Evolutionary conservation across 2,329 filamentous ascomycete species (phyloP), one percentile per base, ranked within the genome.

Genomic region (Neonectria faginata): DNA sequence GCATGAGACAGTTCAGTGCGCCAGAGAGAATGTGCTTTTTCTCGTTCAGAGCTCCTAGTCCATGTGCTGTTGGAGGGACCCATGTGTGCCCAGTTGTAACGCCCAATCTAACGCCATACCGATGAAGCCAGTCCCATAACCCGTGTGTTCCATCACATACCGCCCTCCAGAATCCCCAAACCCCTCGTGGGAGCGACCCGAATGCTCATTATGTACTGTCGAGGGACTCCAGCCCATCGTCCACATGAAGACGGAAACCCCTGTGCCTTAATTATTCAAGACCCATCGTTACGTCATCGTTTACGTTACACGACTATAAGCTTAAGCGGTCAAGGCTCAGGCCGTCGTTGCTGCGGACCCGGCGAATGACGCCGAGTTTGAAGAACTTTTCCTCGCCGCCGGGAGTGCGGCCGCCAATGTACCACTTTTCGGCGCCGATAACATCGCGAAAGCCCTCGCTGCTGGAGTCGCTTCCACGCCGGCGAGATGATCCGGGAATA

Each of bases 361-460:
- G 82, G 76, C 89, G 87, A 53, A 94, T 88, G 68, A 94, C 91
- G 47, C 91, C 91, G 48, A 94, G 81, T 80, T 93, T 93, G 78
- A 94, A 94, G 80, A 93, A 94, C 73, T 88, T 87, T 76, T 94
- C 92, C 74, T 94, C 92, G n/a, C 92, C 92, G 1, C 81, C 85
- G 1, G 91, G 91, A 29, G 91, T 94, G 74, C 91, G 82, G 7
- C 92, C 92, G 22, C 92, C 92, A 59, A 94, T 92, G 74, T 94
- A 94, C 90, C 91, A 93, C 79, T 92, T 93, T 69, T 94, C 92
- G 1, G 87, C 86, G 2, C 90, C 91, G 53, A 89, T 78, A 39
- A 89, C 89, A 66, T 94, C 91, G 57, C 91, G 83, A 77, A 94
- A 94, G 2, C 91, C 92, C 73, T 94, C 92, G 57, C 86, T 89